phyloP scores from a whole-genome alignment of 1,284 basidiomycete species.

The Ganoderma lucidum region DNA sequence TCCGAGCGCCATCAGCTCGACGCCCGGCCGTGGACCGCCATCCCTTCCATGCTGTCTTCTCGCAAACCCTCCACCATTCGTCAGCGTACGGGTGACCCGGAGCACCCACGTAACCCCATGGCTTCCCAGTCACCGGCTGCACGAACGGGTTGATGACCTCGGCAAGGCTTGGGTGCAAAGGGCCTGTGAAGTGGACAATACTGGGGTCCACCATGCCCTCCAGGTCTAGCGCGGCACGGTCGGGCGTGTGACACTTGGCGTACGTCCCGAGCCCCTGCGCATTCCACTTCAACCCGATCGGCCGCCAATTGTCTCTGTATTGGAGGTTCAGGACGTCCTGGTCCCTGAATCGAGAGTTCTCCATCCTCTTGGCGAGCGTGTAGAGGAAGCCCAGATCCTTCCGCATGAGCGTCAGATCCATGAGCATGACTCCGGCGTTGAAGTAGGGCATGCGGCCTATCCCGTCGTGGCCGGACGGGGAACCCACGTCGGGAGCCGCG shows the following conservation, averaged over 20 bases:
- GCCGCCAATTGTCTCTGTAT: constrained; percentile 51
- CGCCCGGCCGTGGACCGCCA: constrained; percentile 43
- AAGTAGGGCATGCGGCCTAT: constrained; percentile 51
- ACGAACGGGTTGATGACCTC: constrained; percentile 59
- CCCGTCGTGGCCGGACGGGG: constrained; percentile 53
- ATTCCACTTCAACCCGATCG: constrained; percentile 57
- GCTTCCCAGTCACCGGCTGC: constrained; percentile 61
- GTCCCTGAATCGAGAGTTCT: constrained; percentile 47
- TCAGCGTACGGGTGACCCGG: constrained; percentile 57
- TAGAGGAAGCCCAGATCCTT: constrained; percentile 37
- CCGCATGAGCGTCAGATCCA: constrained; percentile 56
- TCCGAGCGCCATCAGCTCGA: constrained; percentile 29
- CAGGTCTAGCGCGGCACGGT: constrained; percentile 45
- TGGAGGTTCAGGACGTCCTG: constrained; percentile 62
- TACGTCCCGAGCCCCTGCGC: constrained; percentile 67
- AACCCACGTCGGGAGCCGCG: constrained; percentile 58
- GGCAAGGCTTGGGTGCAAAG: constrained; percentile 54
- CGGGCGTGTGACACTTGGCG: constrained; percentile 45
- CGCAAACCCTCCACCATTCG: constrained; percentile 59
- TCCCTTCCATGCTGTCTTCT: constrained; percentile 52
- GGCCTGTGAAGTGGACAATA: constrained; percentile 67
- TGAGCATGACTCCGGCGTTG: constrained; percentile 62
- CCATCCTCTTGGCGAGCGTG: constrained; percentile 38
- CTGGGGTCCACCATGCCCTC: constrained; percentile 48
- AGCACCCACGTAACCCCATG: constrained; percentile 64